Base-by-base conservation (phyloP, 2,329 filamentous ascomycete genomes). In the Fusarium solani-melongenae region DNA sequence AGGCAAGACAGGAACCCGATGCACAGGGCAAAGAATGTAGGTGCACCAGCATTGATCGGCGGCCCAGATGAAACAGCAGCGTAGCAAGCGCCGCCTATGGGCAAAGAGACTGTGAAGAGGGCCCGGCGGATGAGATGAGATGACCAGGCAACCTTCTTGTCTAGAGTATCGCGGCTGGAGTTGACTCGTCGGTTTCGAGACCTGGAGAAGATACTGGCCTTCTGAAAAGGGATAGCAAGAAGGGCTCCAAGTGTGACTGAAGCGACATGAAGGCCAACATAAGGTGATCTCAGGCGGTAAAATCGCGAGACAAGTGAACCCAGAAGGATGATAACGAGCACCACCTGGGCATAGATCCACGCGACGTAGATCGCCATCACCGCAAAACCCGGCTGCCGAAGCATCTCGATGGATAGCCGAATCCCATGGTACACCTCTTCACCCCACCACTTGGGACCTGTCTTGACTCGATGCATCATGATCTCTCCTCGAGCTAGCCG, bases 341-440 rank as follows among this genome's bases (percentile, higher is more conserved):
- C 92, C 3, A 94, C 87, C 77, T 95, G 92, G 3, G 92, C 92
- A 79, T 95, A 94, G 53, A 94, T 93, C 93, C 93, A 95, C 8
- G 88, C 91, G 15, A 91, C 85, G 80, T 95, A 95, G n/a, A 93
- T 69, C 2, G 92, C 88, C 77, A 95, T 85, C 33, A 94, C 82
- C n/a, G 90, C 81, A 79, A 95, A 95, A 0, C 93, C 93, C 5
- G 92, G 89, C 78, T 95, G 93, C 39, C 88, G 88, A 59, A 94
- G 84, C 93, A 95, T 95, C 76, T 91, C 89, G 22, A 88, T 80
- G 56, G 88, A 91, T 51, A 96, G 85, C 20, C 89, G 84, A 22
- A 93, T 77, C 11, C 93, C 93, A 51, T 93, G 92, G 81, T 90
- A 90, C 24, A 94, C 88, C 79, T 95, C 93, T 80, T 95, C 89